Evolutionary conservation across 2,329 filamentous ascomycete genomes (phyloP).

Genomic region (Xylaria sp.): DNA sequence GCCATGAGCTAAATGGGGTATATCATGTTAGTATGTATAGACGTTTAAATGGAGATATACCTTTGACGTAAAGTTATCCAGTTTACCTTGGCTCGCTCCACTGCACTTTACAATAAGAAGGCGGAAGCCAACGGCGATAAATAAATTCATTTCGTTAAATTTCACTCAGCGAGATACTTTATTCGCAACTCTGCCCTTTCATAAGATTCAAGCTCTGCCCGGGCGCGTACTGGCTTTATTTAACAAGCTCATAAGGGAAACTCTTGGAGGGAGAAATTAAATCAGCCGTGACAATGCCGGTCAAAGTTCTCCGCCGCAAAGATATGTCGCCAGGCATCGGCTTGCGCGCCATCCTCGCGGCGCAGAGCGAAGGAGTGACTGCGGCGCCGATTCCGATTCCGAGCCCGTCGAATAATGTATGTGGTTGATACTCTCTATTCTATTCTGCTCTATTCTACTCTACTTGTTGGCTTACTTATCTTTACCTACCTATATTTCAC

Average conservation of each 20-base stretch:
- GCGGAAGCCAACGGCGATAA: not conserved
- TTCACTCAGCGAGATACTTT: too few species aligned
- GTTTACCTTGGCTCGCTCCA: not conserved
- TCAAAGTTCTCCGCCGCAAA: not conserved
- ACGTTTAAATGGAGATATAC: not conserved
- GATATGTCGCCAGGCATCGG: not conserved
- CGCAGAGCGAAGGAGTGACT: not conserved
- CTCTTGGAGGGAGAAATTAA: too few species aligned
- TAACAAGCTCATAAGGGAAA: too few species aligned
- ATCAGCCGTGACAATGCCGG: not conserved
- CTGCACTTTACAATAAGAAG: not conserved
- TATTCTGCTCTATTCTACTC: too few species aligned
- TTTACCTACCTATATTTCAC: too few species aligned
- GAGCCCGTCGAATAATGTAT: not conserved
- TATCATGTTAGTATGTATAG: too few species aligned
- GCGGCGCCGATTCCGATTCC: not conserved
- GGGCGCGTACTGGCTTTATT: too few species aligned
- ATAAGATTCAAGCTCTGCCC: too few species aligned
- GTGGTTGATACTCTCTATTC: not conserved
- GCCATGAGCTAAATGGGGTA: too few species aligned
- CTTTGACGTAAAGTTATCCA: not conserved
- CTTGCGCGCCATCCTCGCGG: not conserved
- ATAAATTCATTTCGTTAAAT: too few species aligned
- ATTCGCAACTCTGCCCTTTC: too few species aligned
- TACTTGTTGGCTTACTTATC: too few species aligned